A percentile compares a stretch with the other conserved stretches of the same genome.
Evolutionary conservation across 495 filamentous ascomycete genomes (phyloP).

Genomic region (Xylaria castorea): DNA sequence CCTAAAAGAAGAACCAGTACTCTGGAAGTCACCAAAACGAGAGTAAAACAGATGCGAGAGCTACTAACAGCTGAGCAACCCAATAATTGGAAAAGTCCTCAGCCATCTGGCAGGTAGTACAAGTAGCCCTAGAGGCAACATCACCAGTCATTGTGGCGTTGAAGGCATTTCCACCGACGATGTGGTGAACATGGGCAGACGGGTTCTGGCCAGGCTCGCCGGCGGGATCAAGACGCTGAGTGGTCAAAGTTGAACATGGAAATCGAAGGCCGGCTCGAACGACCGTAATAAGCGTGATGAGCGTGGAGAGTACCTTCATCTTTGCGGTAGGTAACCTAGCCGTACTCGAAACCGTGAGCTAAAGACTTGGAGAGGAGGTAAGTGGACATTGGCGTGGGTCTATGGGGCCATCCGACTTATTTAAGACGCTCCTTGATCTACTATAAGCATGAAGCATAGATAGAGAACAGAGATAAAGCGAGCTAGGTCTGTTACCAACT

Average conservation of each 20-base stretch:
- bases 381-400: not conserved
- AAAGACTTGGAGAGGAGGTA: not conserved
- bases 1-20: constrained; percentile 38
- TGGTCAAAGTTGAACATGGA: constrained; percentile 54
- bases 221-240: constrained; percentile 57
- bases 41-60: constrained; percentile 11
- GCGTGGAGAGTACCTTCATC: constrained; percentile 54
- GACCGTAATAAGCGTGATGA: constrained; percentile 45
- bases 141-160: constrained; percentile 57
- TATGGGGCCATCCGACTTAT: not conserved
- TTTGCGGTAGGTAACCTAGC: not conserved
- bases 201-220: constrained; percentile 55
- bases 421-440: not conserved
- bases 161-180: constrained; percentile 60
- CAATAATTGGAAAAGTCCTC: constrained; percentile 60
- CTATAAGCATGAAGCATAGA: not conserved
- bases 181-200: constrained; percentile 57
- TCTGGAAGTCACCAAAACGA: constrained; percentile 38
- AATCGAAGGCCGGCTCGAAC: constrained; percentile 57
- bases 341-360: not conserved
- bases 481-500: not conserved
- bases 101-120: constrained; percentile 56
- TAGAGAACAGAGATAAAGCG: not conserved
- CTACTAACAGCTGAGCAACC: constrained; percentile 33
- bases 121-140: constrained; percentile 48